A percentile compares a stretch with the other conserved stretches of the same genome.
These are phyloP conservation scores for Pichia sp. DNA, from an alignment of 1,139 yeast species.

Conservation along the genomic window DNA sequence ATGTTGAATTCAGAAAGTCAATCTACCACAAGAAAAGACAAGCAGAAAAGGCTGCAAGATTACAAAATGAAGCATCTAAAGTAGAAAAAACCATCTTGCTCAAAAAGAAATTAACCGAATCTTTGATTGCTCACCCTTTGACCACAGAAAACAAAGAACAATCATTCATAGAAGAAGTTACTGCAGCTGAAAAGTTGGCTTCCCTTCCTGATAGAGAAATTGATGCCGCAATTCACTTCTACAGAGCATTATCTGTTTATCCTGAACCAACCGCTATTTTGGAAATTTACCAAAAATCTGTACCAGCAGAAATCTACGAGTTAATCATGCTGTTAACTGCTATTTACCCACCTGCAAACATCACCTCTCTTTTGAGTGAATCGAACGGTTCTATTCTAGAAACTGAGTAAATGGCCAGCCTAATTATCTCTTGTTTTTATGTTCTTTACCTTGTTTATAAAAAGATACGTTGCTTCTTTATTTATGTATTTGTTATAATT, in stretches of 20 bases:
- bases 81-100: slow-evolving; percentile 58
- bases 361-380: slow-evolving; percentile 62
- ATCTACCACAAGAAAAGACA: slow-evolving; percentile 60
- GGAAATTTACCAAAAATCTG: slow-evolving; percentile 82
- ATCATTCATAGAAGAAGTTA: slow-evolving; percentile 78
- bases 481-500: neutral
- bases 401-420: slow-evolving; percentile 14
- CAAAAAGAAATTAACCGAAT: slow-evolving; percentile 56
- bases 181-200: slow-evolving; percentile 73
- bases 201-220: slow-evolving; percentile 55
- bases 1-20: slow-evolving; percentile 72
- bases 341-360: slow-evolving; percentile 78
- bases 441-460: slow-evolving; percentile 6
- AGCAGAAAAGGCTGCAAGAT: slow-evolving; percentile 46
- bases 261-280: slow-evolving; percentile 92
- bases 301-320: slow-evolving; percentile 79
- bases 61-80: slow-evolving; percentile 53
- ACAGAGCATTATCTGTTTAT: slow-evolving; percentile 90
- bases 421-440: neutral
- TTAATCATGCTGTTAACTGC: slow-evolving; percentile 84
- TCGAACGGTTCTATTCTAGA: slow-evolving; percentile 24
- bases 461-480: neutral
- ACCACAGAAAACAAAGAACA: slow-evolving; percentile 58
- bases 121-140: slow-evolving; percentile 65
- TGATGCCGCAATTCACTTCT: slow-evolving; percentile 84